Base-by-base conservation (phyloP, 164 flowering plant genomes). In the Buxus sempervirens region DNA sequence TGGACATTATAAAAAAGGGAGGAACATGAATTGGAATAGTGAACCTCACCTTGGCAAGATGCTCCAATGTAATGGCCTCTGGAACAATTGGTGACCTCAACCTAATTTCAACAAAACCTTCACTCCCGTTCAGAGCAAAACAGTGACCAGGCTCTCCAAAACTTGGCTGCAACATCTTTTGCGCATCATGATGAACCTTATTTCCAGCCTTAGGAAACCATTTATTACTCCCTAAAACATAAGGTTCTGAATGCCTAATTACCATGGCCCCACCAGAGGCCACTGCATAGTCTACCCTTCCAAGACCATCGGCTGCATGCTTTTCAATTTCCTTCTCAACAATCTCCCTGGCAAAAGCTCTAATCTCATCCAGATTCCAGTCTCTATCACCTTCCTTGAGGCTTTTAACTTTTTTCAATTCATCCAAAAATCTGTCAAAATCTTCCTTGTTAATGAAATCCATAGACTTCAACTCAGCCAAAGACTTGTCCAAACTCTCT, bases 131-230 rank as follows among this genome's bases (percentile, higher is more conserved):
- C 69, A 92, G 78, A 5, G 98, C 77, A 61, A 90, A 92, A 69
- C 98, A 92, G 72, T 86, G 83, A 20, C 98, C 98, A 22, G 98
- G 98, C 81, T 90, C 88, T 38, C 98, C 98, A 82, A 92, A 92
- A 77, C 98, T 92, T 0, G 98, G 98, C 38, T 26, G 79, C 76
- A 92, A 62, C 88, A 92, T 82, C 82, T 75, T 87, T 7, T 58
- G 78, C 13, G 98, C 87, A 70, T 81, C 70, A 14, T 25, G 25
- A 58, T 81, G 83, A 66, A 87, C 84, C 57, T 65, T 76, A 69
- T 55, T 67, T 21, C 69, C 64, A 5, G 48, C 24, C 21, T 22
- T 53, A 54, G 60, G 18, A 32, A 74, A 68, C 86, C 84, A 83
- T 70, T 60, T 51, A 56, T 71, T 71, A 58, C 73, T 83, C 48